Evolutionary conservation across 305 asterid species (phyloP).

Genomic region (Petunia hybrid): DNA sequence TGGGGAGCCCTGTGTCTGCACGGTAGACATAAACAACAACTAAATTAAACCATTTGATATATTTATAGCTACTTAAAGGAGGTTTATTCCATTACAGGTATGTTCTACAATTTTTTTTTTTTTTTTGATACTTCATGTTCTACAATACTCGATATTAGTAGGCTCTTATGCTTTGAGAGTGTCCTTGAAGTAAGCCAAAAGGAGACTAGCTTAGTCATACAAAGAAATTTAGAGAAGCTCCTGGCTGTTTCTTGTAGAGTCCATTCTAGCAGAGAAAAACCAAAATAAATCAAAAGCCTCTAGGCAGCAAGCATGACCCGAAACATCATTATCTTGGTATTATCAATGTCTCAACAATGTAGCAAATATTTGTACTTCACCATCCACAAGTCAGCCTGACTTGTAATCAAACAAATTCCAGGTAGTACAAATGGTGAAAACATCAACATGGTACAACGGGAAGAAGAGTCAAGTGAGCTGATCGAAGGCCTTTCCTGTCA

Average conservation of each 20-base stretch:
- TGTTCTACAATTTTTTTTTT: background rate
- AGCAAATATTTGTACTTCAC: background rate
- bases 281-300: background rate
- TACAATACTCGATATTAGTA: too few species aligned
- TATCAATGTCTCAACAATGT: constrained; percentile 1
- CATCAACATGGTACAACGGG: constrained; percentile 15
- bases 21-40: constrained; percentile 22
- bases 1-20: constrained; percentile 69
- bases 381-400: constrained; percentile 16
- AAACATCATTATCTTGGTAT: background rate
- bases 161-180: too few species aligned
- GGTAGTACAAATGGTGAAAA: background rate
- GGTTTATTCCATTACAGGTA: background rate
- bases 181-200: too few species aligned
- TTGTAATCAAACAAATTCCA: constrained; percentile 22
- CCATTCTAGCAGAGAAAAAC: background rate
- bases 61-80: background rate
- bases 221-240: too few species aligned
- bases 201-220: too few species aligned
- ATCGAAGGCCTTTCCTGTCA: background rate
- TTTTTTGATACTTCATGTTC: too few species aligned
- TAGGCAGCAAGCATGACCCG: constrained; percentile 4
- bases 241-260: background rate
- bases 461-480: background rate
- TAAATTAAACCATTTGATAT: background rate